phyloP scores from a whole-genome alignment of 1,284 basidiomycete species.

The Lentinus polychrous region DNA sequence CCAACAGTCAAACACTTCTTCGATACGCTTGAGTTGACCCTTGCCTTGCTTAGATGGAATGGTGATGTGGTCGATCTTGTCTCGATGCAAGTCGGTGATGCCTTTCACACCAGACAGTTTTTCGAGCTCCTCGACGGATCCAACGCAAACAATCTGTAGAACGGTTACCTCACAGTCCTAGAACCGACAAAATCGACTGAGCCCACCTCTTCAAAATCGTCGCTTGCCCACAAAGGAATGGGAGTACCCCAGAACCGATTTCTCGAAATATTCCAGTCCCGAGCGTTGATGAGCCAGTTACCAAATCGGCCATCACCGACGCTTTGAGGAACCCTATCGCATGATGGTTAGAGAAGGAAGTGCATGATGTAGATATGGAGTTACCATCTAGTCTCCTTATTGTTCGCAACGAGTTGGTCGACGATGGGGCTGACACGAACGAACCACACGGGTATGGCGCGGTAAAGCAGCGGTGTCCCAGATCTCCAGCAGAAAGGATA shows the following conservation, averaged over 20 bases:
- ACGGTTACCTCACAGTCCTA: neutral
- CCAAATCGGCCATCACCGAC: conserved; percentile 94
- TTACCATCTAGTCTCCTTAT: conserved; percentile 87
- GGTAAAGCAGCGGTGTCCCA: conserved; percentile 93
- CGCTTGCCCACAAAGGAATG: conserved; percentile 93
- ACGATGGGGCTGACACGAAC: conserved; percentile 83
- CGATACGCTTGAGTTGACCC: conserved; percentile 81
- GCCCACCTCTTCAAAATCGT: conserved; percentile 86
- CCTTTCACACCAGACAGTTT: conserved; percentile 79
- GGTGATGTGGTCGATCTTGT: conserved; percentile 93
- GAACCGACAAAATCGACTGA: neutral
- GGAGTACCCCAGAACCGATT: conserved; percentile 99
- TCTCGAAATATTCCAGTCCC: conserved; percentile 99
- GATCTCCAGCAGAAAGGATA: conserved; percentile 99
- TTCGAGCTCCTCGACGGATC: conserved; percentile 88
- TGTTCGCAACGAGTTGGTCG: conserved; percentile 87
- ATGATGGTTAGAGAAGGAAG: neutral
- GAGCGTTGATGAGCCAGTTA: conserved; percentile 95
- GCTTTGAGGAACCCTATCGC: conserved; percentile 78
- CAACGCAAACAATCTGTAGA: conserved; percentile 74
- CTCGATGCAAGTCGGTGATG: conserved; percentile 91
- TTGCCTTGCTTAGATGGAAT: conserved; percentile 93
- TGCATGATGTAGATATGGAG: conserved; percentile 16
- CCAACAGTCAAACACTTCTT: conserved; percentile 99
- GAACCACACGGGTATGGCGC: conserved; percentile 96